These are phyloP conservation scores for Ilyonectria robusta DNA, from an alignment of 2,329 filamentous ascomycete species.

Conservation along the genomic window DNA sequence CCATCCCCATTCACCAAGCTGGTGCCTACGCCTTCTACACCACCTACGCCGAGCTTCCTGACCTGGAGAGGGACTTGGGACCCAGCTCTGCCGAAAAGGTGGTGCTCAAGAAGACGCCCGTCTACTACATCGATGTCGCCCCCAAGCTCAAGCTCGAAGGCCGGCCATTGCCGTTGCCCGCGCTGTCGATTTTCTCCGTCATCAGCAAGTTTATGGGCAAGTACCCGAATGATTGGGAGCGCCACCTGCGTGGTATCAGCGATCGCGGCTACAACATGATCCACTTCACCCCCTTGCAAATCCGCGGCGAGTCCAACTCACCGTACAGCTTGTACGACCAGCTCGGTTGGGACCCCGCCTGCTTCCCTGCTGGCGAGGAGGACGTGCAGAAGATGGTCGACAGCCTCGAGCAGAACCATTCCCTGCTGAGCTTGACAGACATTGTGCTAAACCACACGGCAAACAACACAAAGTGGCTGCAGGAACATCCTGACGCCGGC, in stretches of 20 bases:
- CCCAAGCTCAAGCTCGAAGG: constrained; percentile 83
- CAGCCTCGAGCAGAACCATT: constrained; percentile 87
- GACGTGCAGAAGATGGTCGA: constrained; percentile 84
- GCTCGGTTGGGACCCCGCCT: constrained; percentile 83
- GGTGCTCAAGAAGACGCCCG: constrained; percentile 75
- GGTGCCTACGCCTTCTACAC: constrained; percentile 96
- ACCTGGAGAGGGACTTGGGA: constrained; percentile 60
- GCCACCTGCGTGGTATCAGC: constrained; percentile 88
- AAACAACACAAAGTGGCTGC: constrained; percentile 93
- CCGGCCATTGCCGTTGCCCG: constrained; percentile 83
- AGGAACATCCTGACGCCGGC: constrained; percentile 94
- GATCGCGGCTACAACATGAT: constrained; percentile 98
- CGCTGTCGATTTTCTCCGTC: constrained; percentile 91
- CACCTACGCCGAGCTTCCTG: constrained; percentile 89
- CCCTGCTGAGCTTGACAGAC: constrained; percentile 90
- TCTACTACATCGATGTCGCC: constrained; percentile 95
- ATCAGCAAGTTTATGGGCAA: constrained; percentile 99
- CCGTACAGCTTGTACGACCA: constrained; percentile 98
- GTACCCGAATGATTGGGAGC: constrained; percentile 91
- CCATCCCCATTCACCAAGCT: constrained; percentile 84
- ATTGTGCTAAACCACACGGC: constrained; percentile 99
- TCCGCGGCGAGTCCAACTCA: constrained; percentile 91
- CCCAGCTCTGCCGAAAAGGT: constrained; percentile 51
- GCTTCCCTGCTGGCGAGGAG: constrained; percentile 88
- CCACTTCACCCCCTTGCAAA: constrained; percentile 95